Percentiles rank a stretch among this genome's conserved stretches.
These are phyloP conservation scores for Rosa multiflora DNA, from an alignment of 306 rosid species.

Conservation along the genomic window DNA sequence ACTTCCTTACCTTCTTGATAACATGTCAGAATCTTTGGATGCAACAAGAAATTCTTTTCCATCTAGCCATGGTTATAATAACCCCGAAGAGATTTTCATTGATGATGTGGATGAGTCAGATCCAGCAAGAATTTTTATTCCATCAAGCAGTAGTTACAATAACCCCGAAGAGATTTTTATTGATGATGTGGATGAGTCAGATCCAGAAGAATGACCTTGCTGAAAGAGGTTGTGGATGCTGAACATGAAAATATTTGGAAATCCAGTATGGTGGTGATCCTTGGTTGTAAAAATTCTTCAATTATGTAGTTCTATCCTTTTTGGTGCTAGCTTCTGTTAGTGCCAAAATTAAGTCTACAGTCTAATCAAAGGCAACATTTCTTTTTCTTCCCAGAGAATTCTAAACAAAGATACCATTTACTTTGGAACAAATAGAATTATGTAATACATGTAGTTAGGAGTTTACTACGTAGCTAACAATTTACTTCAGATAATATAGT, in stretches of 20 bases:
- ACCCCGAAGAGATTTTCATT: slow-evolving; percentile 62
- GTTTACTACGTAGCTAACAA: too few species aligned
- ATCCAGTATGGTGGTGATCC: background rate
- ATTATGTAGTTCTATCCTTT: too few species aligned
- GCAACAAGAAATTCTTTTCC: slow-evolving; percentile 40
- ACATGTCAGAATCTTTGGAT: slow-evolving; percentile 40
- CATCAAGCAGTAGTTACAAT: slow-evolving; percentile 31
- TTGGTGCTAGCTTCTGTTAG: too few species aligned
- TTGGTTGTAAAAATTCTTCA: too few species aligned
- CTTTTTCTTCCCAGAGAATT: background rate
- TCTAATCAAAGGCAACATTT: background rate
- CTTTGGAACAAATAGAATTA: background rate
- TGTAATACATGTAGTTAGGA: too few species aligned
- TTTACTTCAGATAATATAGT: background rate
- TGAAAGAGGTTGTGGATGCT: slow-evolving; percentile 32
- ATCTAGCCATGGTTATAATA: slow-evolving; percentile 30
- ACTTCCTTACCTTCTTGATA: slow-evolving; percentile 86
- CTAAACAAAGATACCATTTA: background rate
- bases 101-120: slow-evolving; percentile 68
- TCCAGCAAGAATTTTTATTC: slow-evolving; percentile 34
- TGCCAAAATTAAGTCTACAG: too few species aligned
- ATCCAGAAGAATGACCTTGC: slow-evolving; percentile 28
- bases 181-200: slow-evolving; percentile 66
- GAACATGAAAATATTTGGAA: slow-evolving; percentile 29
- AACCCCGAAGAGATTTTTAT: slow-evolving; percentile 64